phyloP scores from a whole-genome alignment of 768 basidiomycete genomes.

The Kondoa malvinella region DNA sequence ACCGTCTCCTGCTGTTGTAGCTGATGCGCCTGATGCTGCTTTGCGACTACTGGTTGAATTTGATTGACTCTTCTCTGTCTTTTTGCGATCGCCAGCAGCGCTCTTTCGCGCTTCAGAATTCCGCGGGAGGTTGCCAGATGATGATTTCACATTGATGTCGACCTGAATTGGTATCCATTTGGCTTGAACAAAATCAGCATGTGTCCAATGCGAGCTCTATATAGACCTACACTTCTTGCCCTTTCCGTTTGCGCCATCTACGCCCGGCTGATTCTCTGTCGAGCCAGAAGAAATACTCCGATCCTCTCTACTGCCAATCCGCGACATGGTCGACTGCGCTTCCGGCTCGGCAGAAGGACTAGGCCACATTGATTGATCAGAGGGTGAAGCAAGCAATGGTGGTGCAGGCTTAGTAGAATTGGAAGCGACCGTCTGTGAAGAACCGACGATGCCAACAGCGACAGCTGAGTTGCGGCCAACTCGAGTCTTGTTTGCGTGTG shows the following conservation, averaged over 20 bases:
- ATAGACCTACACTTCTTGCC: neutral
- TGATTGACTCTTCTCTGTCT: neutral
- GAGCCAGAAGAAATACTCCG: neutral
- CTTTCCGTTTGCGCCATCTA: neutral
- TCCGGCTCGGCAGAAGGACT: neutral
- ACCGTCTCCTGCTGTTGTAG: neutral
- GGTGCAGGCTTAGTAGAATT: neutral
- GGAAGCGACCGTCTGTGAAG: neutral
- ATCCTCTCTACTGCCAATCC: neutral
- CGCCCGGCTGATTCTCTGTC: neutral
- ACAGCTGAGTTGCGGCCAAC: neutral
- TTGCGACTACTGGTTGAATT: neutral
- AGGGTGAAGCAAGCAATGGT: neutral
- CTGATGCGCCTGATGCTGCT: neutral
- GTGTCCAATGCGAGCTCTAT: neutral
- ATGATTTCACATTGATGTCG: slow-evolving; percentile 8
- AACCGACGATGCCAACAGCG: neutral
- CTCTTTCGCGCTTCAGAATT: neutral
- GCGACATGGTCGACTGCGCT: neutral
- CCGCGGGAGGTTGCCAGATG: neutral
- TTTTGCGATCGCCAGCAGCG: neutral
- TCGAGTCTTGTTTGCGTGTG: neutral
- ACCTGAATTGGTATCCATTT: slow-evolving; percentile 8
- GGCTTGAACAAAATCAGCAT: neutral
- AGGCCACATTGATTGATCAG: neutral